Evolutionary conservation across 129 eudicot species (phyloP).

Genomic region (Tagetes patula): DNA sequence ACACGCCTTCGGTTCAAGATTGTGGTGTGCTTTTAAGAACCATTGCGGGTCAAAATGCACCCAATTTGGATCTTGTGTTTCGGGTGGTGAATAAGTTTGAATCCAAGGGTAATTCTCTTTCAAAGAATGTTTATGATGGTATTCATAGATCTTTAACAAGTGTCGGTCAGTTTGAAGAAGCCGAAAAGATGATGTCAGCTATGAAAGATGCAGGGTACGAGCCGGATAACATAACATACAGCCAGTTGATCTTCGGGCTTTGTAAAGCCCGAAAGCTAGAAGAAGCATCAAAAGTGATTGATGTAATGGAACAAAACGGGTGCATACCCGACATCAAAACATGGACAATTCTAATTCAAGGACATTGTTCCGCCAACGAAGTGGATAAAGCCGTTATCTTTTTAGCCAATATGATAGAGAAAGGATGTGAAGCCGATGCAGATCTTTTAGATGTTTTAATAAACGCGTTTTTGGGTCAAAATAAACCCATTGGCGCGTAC

Average conservation of each 20-base stretch:
- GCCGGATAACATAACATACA: slow-evolving; percentile 92
- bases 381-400: slow-evolving; percentile 57
- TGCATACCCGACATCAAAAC: slow-evolving; percentile 83
- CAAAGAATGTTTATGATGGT: slow-evolving; percentile 66
- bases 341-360: slow-evolving; percentile 80
- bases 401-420: slow-evolving; percentile 65
- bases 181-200: slow-evolving; percentile 56
- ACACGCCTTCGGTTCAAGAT: slow-evolving; percentile 50
- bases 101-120: slow-evolving; percentile 51
- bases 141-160: slow-evolving; percentile 81
- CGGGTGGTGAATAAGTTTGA: slow-evolving; percentile 68
- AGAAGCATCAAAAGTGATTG: slow-evolving; percentile 64
- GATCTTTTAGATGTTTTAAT: slow-evolving; percentile 77
- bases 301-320: slow-evolving; percentile 62
- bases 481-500: slow-evolving; percentile 47
- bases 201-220: slow-evolving; percentile 70
- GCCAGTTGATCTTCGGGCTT: slow-evolving; percentile 83
- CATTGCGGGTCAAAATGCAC: slow-evolving; percentile 35
- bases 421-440: slow-evolving; percentile 62
- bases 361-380: slow-evolving; percentile 59
- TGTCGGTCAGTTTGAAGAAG: slow-evolving; percentile 77
- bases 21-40: slow-evolving; percentile 55
- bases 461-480: slow-evolving; percentile 52
- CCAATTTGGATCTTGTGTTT: slow-evolving; percentile 67
- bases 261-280: slow-evolving; percentile 69